A percentile compares a stretch with the other conserved stretches of the same genome.
Conservation (phyloP, 2,329 filamentous ascomycete genomes). For the Claviceps pazoutovae region DNA sequence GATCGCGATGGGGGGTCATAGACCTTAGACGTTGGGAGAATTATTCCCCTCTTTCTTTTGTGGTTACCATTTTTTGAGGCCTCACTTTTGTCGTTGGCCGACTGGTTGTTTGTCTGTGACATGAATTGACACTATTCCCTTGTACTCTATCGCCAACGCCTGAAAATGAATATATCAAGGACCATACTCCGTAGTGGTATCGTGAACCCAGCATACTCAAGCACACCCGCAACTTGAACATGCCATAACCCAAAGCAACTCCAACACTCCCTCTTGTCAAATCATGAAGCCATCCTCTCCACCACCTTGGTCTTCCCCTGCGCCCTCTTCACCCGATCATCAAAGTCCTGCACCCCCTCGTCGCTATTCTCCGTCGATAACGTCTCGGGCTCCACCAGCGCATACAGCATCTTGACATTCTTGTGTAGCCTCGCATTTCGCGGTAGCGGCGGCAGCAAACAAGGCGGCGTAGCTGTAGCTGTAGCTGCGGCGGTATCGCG, state of each 20-base stretch:
- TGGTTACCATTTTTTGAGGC: background rate
- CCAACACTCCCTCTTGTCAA: background rate
- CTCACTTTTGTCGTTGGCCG: background rate
- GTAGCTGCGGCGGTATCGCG: background rate
- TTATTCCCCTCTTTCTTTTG: background rate
- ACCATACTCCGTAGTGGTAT: background rate
- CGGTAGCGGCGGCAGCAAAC: constrained; percentile 29
- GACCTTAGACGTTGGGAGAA: background rate
- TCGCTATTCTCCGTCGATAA: constrained; percentile 73
- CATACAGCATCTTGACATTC: constrained; percentile 62
- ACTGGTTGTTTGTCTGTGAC: background rate
- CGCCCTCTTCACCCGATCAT: constrained; percentile 74
- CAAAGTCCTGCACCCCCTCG: constrained; percentile 80
- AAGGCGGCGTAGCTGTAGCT: background rate
- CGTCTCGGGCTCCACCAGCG: constrained; percentile 64
- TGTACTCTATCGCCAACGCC: background rate
- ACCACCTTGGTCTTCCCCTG: constrained; percentile 75
- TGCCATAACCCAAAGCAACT: no score
- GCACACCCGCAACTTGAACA: no score
- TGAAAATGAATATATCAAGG: background rate
- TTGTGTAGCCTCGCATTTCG: constrained; percentile 55
- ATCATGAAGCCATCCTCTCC: constrained; percentile 45
- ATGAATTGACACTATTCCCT: no score
- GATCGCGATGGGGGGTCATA: background rate
- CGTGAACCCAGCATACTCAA: no score